A percentile compares a stretch with the other conserved stretches of the same genome.
phyloP scores from a whole-genome alignment of 306 rosid species.

The Delonix regia region DNA sequence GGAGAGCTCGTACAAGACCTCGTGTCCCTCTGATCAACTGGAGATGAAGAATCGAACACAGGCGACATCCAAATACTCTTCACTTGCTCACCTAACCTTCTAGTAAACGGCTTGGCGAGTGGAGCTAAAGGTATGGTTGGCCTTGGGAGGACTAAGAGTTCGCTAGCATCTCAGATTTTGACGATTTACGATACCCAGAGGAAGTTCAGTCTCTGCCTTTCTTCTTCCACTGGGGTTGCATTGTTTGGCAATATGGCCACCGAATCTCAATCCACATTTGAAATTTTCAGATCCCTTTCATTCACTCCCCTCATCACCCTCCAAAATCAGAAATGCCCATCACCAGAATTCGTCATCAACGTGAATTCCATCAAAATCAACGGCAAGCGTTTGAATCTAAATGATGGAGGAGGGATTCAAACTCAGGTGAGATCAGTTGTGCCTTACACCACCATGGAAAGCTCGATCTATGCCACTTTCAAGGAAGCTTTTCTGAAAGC shows the following conservation, averaged over 20 bases:
- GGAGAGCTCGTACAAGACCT: constrained; percentile 58
- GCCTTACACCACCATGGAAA: constrained; percentile 63
- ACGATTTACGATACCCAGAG: constrained; percentile 34
- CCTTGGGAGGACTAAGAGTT: constrained; percentile 57
- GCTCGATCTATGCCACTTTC: constrained; percentile 51
- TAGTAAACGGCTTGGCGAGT: constrained; percentile 56
- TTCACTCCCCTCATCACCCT: constrained; percentile 63
- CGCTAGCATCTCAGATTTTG: constrained; percentile 69
- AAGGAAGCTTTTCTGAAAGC: constrained; percentile 54
- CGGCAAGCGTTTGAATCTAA: constrained; percentile 55
- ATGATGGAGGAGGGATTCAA: constrained; percentile 19
- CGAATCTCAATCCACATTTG: constrained; percentile 31
- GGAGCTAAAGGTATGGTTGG: constrained; percentile 65
- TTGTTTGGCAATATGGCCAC: constrained; percentile 25
- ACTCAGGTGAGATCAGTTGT: constrained; percentile 62
- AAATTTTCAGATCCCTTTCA: constrained; percentile 52
- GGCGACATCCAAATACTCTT: constrained; percentile 29
- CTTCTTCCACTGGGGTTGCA: constrained; percentile 62
- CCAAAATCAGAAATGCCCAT: constrained; percentile 33
- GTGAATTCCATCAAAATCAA: constrained; percentile 60
- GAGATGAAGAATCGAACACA: constrained; percentile 22
- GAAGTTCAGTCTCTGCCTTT: constrained; percentile 62
- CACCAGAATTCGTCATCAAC: constrained; percentile 53
- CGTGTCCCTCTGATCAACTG: constrained; percentile 19
- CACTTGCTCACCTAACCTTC: constrained; percentile 51